Evolutionary conservation across 805 yeast species (phyloP), one percentile per base, ranked within the genome.

Genomic region (Ogataea dorogensis): DNA sequence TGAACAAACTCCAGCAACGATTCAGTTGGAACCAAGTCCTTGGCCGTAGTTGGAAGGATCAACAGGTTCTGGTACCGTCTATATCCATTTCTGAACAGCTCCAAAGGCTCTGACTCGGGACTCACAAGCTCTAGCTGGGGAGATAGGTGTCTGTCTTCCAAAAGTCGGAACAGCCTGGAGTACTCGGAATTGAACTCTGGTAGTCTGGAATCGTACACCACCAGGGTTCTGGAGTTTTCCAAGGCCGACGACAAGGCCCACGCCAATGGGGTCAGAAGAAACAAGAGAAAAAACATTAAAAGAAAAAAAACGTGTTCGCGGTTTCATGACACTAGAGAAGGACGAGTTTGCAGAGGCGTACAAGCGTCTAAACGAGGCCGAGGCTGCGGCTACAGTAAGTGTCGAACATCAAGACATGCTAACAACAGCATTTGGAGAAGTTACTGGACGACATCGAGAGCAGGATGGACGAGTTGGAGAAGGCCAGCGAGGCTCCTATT

Each of bases 351-450:
- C 76, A 5, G 77, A 77, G 11, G 72, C 86, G 0, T 76, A 76
- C 54, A 67, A 74, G 47, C 73, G 79, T 49, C 59, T 84, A 28
- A 70, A 70, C 36, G 83, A 81, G 40, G 93, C 87, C 2, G 93
- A 84, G 54, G 55, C 63, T 40, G 81, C 86, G 1, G 78, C 82
- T 2, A 61, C 68, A 3, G 75, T 64, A 53, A 33, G 70, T 63
- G 22, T 10, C 7, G 18, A 5, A 23, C n/a, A 8, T 30, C 17
- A 17, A 21, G 21, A 24, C 10, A 13, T 17, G 15, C 39, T 24
- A 32, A 33, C 28, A 20, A 3, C 30, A 55, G 70, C 53, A 67
- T 41, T 62, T 84, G 43, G 93, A 84, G 57, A 65, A 65, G 47
- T 70, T 79, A 76, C 63, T 84, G 29, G 89, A 81, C 49, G 56